Evolutionary conservation across 2,329 filamentous ascomycete genomes (phyloP), one percentile per base, ranked within the genome.

Genomic region (Fusarium poae): DNA sequence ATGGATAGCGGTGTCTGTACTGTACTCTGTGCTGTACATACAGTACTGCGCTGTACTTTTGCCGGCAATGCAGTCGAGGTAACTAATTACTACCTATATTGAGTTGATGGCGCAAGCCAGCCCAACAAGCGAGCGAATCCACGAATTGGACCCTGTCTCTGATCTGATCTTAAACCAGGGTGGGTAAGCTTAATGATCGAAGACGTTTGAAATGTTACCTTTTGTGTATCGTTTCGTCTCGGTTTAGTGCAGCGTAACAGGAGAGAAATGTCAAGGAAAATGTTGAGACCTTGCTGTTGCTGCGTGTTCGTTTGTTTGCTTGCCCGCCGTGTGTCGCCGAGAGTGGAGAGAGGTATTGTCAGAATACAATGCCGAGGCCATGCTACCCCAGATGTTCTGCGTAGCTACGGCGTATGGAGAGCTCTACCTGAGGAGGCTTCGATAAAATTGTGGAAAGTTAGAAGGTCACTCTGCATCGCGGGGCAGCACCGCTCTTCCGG

Each of bases 331-430:
- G 48, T 58, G 67, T 68, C 72, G 68, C 68, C 68, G 60, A 67
- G 50, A 64, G 49, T 54, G 56, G 55, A 58, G 56, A 60, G 49
- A 56, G 56, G 53, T 58, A 67, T 66, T 55, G 62, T 64, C 68
- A 65, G 48, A 51, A 37, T 35, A 52, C 46, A 55, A 59, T 62
- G 42, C 40, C 43, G 57, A 60, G n/a, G 53, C 71, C 61, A 66
- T 72, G 72, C 68, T 75, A 74, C 73, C 72, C 73, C 72, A 74
- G 73, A 75, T 73, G 71, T 72, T 71, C 67, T 62, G 63, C 49
- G 50, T 53, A 44, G 23, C 25, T 44, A 44, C 18, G 39, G 39
- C 21, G 39, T 42, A 42, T 25, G 9, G 21, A 49, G 42, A 46
- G 40, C n/a, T n/a, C n/a, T n/a, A 40, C 53, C 61, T 27, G 35